Percentiles rank a stretch among this genome's conserved stretches.
phyloP scores from a whole-genome alignment of 306 rosid species.

The Luffa acutangula region DNA sequence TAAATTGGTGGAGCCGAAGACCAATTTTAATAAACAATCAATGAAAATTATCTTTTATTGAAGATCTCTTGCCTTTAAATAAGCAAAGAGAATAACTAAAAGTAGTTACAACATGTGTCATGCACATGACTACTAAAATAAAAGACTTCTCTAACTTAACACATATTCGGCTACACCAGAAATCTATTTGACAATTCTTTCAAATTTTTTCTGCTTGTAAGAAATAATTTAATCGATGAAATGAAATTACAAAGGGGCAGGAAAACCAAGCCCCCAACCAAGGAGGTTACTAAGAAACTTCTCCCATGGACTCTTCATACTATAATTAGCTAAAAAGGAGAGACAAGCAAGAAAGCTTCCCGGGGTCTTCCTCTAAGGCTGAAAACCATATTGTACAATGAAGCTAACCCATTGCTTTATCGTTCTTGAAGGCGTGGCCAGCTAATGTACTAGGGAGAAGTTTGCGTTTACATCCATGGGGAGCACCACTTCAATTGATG shows the following conservation, averaged over 20 bases:
- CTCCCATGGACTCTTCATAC: not conserved
- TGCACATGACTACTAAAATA: too few species aligned
- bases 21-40: too few species aligned
- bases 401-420: not conserved
- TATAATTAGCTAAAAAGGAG: not conserved
- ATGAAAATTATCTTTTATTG: too few species aligned
- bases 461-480: too few species aligned
- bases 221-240: not conserved
- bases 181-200: not conserved
- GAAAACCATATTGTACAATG: not conserved
- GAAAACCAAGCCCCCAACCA: not conserved
- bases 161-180: too few species aligned
- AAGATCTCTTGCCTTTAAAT: too few species aligned
- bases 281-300: not conserved
- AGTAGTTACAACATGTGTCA: too few species aligned
- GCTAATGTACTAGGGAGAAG: not conserved
- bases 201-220: not conserved
- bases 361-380: not conserved
- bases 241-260: not conserved
- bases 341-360: not conserved
- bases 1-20: too few species aligned
- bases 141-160: too few species aligned
- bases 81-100: too few species aligned
- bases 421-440: not conserved
- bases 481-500: not conserved